Evolutionary conservation across 345 rosid species (phyloP), one percentile per base, ranked within the genome.

Genomic region (Camelina neglecta): DNA sequence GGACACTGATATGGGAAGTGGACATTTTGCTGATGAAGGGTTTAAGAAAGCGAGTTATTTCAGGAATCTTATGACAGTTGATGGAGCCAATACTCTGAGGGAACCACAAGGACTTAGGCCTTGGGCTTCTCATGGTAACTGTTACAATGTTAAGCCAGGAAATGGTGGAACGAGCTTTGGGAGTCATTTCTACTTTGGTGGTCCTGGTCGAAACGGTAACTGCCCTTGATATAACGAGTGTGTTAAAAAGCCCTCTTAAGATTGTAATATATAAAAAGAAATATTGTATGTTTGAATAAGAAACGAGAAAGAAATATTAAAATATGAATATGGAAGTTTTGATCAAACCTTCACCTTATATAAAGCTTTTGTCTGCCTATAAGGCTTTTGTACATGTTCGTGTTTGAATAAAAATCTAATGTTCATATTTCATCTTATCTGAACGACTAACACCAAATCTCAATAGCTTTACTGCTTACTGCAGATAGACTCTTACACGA

Each of bases 1-100:
- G 15, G 44, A 79, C 9, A 87, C 90, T 0, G 82, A 85, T 47
- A 87, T 87, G 90, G 90, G 90, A 4, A 88, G 90, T 56, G 89
- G 90, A 2, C 88, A 69, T 64, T 88, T 88, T 36, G 84, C 93
- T 1, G 79, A 75, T 0, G 86, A 85, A 84, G 85, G 89, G 18
- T 84, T 74, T 68, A 82, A 81, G 29, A 85, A 84, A 76, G 74
- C 90, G 1, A 85, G 90, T 67, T 88, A 86, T 58, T 81, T 88
- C 75, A 81, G 80, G 73, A 85, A 85, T 41, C 69, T 88, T 62
- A 77, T 75, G 76, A 77, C 80, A 1, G 88, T 86, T 65, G 93
- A 88, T 75, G 79, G 38, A 18, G 29, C 86, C n/a, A 86, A 88
- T 75, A 85, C 84, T 48, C 84, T 86, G 42, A 81, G 79, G 75